A percentile compares a stretch with the other conserved stretches of the same genome.
phyloP scores from a whole-genome alignment of 1,284 basidiomycete species.

The Neonothopanus nambi region DNA sequence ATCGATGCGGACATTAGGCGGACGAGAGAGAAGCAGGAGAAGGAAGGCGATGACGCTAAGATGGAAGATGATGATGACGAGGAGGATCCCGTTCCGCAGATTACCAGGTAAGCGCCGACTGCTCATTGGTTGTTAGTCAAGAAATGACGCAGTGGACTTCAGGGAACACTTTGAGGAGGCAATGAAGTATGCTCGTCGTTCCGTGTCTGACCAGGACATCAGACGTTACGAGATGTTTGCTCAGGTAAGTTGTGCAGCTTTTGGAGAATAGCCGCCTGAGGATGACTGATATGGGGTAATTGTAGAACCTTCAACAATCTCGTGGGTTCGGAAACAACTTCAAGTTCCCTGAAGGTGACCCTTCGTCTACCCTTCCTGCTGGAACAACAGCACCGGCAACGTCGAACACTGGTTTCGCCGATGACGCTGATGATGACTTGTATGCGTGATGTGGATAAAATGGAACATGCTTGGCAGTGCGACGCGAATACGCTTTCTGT shows the following conservation, averaged over 20 bases:
- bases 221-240: slow-evolving; percentile 92
- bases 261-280: slow-evolving; percentile 1
- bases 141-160: slow-evolving; percentile 14
- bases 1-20: slow-evolving; percentile 91
- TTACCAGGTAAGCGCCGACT: slow-evolving; percentile 70
- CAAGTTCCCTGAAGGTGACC: slow-evolving; percentile 90
- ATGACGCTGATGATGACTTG: slow-evolving; percentile 86
- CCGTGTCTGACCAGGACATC: slow-evolving; percentile 94
- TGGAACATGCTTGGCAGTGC: not conserved
- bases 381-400: slow-evolving; percentile 51
- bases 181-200: slow-evolving; percentile 91
- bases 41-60: slow-evolving; percentile 69
- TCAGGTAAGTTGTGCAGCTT: slow-evolving; percentile 59
- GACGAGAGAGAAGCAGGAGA: slow-evolving; percentile 80
- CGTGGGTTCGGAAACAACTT: slow-evolving; percentile 87
- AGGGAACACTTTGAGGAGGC: slow-evolving; percentile 97
- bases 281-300: slow-evolving; percentile 13
- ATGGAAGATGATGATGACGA: slow-evolving; percentile 77
- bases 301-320: slow-evolving; percentile 83
- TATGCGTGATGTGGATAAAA: slow-evolving; percentile 57
- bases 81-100: slow-evolving; percentile 96
- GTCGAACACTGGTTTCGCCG: slow-evolving; percentile 78
- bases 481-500: not conserved
- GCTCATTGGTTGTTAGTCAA: too few species aligned
- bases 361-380: slow-evolving; percentile 46